Evolutionary conservation across 306 rosid species (phyloP), one percentile per base, ranked within the genome.

Genomic region (Cucumis hystrix): DNA sequence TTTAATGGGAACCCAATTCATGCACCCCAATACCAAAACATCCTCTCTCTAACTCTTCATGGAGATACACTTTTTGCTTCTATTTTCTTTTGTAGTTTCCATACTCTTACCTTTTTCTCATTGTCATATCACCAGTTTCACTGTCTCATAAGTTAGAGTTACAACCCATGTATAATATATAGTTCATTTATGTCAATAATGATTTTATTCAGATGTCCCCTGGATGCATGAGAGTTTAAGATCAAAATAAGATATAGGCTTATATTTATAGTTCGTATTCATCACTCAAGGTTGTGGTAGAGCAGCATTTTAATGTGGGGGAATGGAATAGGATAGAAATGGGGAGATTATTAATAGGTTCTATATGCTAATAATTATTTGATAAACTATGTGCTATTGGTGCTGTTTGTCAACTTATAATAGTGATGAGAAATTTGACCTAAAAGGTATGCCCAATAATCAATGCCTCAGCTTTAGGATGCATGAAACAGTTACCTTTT

Each of bases 381-480:
- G 5, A 35, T 30, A 33, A 30, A 62, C 3, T 33, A 11, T 45
- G 40, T 70, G 75, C 40, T 11, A 43, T 43, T 70, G 75, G 75
- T 70, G 58, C 58, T 47, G 37, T 40, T 70, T 70, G 75, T 43
- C 75, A 69, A 69, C 57, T 69, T 69, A 69, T 18, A 41, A 20
- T 40, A 45, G 57, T 69, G 75, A 69, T 69, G 75, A 25, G 33
- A 15, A 69, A 15, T 69, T 69, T 69, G 75, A 69, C 75, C 75
- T 14, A 69, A 45, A 69, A 40, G 39, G 8, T 20, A 69, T 43
- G 18, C 10, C 39, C 75, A 20, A 69, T 45, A 69, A 12, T 70
- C 23, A 21, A 13, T 70, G 75, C 75, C 75, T 70, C 40, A 45
- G 75, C 75, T 70, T 70, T 70, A 70, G 75, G 23, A 70, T 70